A percentile compares a stretch with the other conserved stretches of the same genome.
Evolutionary conservation across 352 stramenopile species (phyloP).

Genomic region (Globisporangium nagaii): DNA sequence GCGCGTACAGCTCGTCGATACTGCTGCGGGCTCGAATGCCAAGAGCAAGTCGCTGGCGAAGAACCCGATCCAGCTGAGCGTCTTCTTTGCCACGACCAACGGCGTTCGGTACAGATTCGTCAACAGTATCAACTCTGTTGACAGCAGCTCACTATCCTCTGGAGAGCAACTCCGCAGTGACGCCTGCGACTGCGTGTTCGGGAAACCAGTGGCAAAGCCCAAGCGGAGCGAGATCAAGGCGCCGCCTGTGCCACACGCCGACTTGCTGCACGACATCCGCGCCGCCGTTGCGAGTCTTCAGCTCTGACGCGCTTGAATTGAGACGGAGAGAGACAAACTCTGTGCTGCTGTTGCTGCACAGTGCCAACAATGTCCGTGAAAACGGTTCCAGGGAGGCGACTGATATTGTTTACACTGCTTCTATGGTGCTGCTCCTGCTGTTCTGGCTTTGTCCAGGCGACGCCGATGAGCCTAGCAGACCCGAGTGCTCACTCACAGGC

Average conservation of each 20-base stretch:
- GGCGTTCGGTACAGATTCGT: slow-evolving; percentile 40
- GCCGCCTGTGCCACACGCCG: slow-evolving; percentile 15
- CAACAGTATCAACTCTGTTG: slow-evolving; percentile 39
- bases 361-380: too few species aligned
- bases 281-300: slow-evolving; percentile 36
- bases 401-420: neutral
- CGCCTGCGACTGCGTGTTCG: slow-evolving; percentile 37
- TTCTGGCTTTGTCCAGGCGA: neutral
- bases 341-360: neutral
- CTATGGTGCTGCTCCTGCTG: neutral
- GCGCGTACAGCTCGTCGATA: slow-evolving; percentile 21
- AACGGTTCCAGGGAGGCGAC: too few species aligned
- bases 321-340: neutral
- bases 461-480: neutral
- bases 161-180: neutral
- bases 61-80: slow-evolving; percentile 31
- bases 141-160: too few species aligned
- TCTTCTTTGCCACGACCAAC: slow-evolving; percentile 37
- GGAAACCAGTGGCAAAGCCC: slow-evolving; percentile 15
- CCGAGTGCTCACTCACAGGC: neutral
- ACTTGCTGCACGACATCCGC: slow-evolving; percentile 36
- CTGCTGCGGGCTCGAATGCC: neutral
- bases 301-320: neutral
- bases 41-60: neutral
- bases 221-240: slow-evolving; percentile 8